These are phyloP conservation scores for Nasturtium officinale DNA, from an alignment of 345 rosid genomes.

Conservation along the genomic window DNA sequence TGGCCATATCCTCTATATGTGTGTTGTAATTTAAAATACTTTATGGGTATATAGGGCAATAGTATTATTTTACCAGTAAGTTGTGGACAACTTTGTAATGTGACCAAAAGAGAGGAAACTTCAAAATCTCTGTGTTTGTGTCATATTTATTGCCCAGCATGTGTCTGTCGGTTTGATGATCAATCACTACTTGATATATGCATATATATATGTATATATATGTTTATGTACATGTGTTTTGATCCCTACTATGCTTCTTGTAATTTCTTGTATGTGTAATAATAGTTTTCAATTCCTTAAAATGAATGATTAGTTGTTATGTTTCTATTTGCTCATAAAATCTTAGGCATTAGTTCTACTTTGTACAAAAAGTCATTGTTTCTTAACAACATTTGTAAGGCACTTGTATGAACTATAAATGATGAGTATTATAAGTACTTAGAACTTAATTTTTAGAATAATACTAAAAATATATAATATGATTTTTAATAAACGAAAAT, in stretches of 20 bases:
- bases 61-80: constrained; percentile 36
- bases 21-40: constrained; percentile 43
- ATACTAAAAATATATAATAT: neutral
- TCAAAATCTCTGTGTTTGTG: constrained; percentile 42
- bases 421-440: neutral
- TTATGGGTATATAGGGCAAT: constrained; percentile 45
- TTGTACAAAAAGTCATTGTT: neutral
- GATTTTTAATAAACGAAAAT: neutral
- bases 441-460: neutral
- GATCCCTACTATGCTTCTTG: constrained; percentile 42
- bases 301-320: constrained; percentile 20
- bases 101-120: constrained; percentile 47
- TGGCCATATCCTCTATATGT: constrained; percentile 29
- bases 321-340: neutral
- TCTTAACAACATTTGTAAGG: neutral
- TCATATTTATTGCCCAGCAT: constrained; percentile 46
- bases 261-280: constrained; percentile 33
- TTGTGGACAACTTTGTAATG: constrained; percentile 44
- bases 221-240: constrained; percentile 37
- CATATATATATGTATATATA: neutral
- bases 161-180: constrained; percentile 45
- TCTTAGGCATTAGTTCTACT: neutral
- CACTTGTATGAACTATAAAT: neutral
- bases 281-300: neutral
- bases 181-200: constrained; percentile 30